phyloP scores from a whole-genome alignment of 805 yeast species.

The Pichia ethanolica region DNA sequence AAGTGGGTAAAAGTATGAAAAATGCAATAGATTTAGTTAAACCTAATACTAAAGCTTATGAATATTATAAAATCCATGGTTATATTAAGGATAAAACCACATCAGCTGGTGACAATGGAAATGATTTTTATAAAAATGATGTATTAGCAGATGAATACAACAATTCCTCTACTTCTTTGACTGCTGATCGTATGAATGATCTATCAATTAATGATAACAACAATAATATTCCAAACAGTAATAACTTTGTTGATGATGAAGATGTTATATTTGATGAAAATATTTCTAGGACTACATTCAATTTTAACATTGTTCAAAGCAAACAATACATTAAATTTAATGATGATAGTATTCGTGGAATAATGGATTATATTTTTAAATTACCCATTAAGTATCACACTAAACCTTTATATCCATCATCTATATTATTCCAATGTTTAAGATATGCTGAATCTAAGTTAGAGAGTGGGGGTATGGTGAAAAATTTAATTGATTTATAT shows the following conservation, averaged over 20 bases:
- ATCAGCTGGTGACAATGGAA: neutral
- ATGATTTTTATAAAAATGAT: conserved; percentile 8
- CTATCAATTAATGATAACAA: neutral
- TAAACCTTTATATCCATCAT: conserved; percentile 55
- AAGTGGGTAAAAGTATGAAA: conserved; percentile 29
- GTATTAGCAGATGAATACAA: conserved; percentile 5
- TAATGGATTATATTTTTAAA: conserved; percentile 41
- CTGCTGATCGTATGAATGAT: neutral
- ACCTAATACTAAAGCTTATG: conserved; percentile 50
- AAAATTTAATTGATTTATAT: conserved; percentile 52
- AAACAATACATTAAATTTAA: conserved; percentile 57
- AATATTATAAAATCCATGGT: conserved; percentile 50
- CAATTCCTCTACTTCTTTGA: neutral
- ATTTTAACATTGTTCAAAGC: conserved; percentile 46
- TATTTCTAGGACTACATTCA: conserved; percentile 34
- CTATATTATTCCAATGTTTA: conserved; percentile 60
- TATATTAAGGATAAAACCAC: conserved; percentile 21
- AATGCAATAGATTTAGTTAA: conserved; percentile 52
- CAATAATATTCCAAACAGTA: conserved; percentile 11
- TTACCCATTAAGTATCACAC: conserved; percentile 41
- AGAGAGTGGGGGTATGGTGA: conserved; percentile 48
- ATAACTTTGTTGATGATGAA: conserved; percentile 26
- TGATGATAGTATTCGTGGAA: conserved; percentile 46
- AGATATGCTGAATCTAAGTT: conserved; percentile 57
- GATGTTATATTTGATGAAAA: conserved; percentile 31